Evolutionary conservation across 2,329 filamentous ascomycete species (phyloP).

Genomic region (Penicillium brasilianum): DNA sequence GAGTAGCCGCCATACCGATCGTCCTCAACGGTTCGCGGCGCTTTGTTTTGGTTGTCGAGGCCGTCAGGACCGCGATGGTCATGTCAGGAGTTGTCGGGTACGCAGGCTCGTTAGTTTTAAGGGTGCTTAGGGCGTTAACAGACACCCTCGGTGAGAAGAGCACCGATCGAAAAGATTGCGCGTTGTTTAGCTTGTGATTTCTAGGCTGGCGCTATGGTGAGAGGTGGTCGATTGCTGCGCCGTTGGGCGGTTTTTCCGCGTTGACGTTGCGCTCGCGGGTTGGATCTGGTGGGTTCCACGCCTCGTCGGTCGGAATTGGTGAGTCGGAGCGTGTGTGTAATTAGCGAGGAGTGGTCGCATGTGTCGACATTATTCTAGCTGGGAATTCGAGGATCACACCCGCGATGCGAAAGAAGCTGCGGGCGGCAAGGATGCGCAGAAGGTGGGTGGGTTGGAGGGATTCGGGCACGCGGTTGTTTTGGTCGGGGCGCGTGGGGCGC

Average conservation of each 20-base stretch:
- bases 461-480: constrained; percentile 48
- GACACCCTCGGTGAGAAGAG: neutral
- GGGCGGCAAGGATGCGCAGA: constrained; percentile 33
- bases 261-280: constrained; percentile 12
- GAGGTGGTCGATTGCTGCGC: constrained; percentile 7
- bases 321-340: neutral
- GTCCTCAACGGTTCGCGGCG: constrained; percentile 44
- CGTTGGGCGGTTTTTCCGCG: constrained; percentile 14
- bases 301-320: neutral
- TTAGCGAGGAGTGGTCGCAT: constrained; percentile 1
- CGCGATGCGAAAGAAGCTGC: constrained; percentile 25
- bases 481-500: constrained; percentile 47
- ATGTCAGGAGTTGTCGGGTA: constrained; percentile 37
- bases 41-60: constrained; percentile 41
- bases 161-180: constrained; percentile 7
- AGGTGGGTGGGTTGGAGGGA: constrained; percentile 30
- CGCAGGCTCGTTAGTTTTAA: constrained; percentile 37
- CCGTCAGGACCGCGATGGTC: constrained; percentile 46
- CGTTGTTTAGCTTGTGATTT: constrained; percentile 1
- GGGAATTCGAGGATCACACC: constrained; percentile 13
- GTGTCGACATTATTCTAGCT: neutral
- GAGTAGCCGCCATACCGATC: constrained; percentile 46
- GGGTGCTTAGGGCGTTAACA: constrained; percentile 29
- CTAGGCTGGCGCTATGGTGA: neutral
- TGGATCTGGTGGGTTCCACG: constrained; percentile 4